Conservation (phyloP, 2,329 filamentous ascomycete species). For the Tolypocladium tropicale region DNA sequence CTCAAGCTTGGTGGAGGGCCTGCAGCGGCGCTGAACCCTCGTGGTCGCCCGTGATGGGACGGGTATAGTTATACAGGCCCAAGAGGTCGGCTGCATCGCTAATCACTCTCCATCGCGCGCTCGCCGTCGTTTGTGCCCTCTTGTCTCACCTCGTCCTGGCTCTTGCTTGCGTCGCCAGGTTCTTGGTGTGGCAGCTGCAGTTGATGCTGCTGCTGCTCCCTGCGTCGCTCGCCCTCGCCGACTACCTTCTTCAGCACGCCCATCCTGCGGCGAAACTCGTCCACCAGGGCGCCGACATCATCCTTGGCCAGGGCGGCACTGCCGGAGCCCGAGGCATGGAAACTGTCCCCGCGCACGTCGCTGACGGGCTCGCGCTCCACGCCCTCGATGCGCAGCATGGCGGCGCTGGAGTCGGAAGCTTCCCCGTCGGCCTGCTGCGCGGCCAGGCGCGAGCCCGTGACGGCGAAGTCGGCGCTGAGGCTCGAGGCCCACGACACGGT, state of each 20-base stretch:
- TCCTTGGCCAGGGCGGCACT: slow-evolving; percentile 24
- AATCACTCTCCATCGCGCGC: background rate
- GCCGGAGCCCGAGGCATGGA: slow-evolving; percentile 18
- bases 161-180: background rate
- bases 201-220: slow-evolving; percentile 5
- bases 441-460: slow-evolving; percentile 34
- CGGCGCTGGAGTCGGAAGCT: slow-evolving; percentile 12
- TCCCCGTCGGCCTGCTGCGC: slow-evolving; percentile 29
- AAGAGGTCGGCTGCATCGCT: background rate
- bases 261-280: slow-evolving; percentile 51
- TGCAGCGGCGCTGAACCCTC: background rate
- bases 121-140: background rate
- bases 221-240: slow-evolving; percentile 36
- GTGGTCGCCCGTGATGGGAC: background rate
- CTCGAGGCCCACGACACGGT: slow-evolving; percentile 59
- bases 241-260: slow-evolving; percentile 41
- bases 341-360: slow-evolving; percentile 11
- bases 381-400: slow-evolving; percentile 26
- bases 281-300: slow-evolving; percentile 40
- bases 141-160: background rate
- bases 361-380: slow-evolving; percentile 26
- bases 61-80: background rate
- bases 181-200: background rate
- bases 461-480: slow-evolving; percentile 63
- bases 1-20: background rate